These are phyloP conservation scores for Trichoderma erinaceum DNA, from an alignment of 495 filamentous ascomycete genomes.

Conservation along the genomic window DNA sequence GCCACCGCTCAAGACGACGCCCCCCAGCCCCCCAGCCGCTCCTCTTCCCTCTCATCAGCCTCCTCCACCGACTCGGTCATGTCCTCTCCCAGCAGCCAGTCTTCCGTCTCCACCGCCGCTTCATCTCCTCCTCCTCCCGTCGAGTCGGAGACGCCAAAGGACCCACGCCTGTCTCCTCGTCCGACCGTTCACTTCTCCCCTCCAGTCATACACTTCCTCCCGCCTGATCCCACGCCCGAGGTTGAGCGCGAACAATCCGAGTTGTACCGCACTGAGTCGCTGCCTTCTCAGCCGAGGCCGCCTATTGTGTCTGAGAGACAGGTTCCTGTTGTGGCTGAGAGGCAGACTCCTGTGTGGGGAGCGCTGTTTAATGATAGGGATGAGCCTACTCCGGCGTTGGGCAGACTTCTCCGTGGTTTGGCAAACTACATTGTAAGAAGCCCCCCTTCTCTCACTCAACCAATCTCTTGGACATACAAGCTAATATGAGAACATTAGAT, in stretches of 20 bases:
- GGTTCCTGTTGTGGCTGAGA: background rate
- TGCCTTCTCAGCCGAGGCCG: too few relatives aligned
- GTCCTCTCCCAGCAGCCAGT: background rate
- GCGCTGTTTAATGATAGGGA: constrained; percentile 64
- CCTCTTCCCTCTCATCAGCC: background rate
- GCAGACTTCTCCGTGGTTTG: constrained; percentile 67
- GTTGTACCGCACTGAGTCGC: background rate
- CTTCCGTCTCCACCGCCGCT: background rate
- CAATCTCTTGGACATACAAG: constrained; percentile 8
- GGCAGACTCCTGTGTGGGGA: constrained; percentile 55
- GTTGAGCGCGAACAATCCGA: background rate
- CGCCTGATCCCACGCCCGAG: background rate
- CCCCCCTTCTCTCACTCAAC: background rate
- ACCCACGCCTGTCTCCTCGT: background rate
- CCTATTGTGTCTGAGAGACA: background rate
- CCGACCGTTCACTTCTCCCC: background rate
- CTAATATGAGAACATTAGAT: constrained; percentile 48
- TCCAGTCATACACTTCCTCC: background rate
- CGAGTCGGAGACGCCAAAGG: background rate
- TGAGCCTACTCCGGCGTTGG: constrained; percentile 59
- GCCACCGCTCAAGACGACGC: background rate
- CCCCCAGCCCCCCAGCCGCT: background rate
- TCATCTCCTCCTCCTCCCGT: background rate
- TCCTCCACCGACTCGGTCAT: background rate
- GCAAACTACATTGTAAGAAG: constrained; percentile 67